A percentile compares a stretch with the other conserved stretches of the same genome.
Evolutionary conservation across 2,329 filamentous ascomycete species (phyloP).

Genomic region (Calonectria pseudoreteaudii): DNA sequence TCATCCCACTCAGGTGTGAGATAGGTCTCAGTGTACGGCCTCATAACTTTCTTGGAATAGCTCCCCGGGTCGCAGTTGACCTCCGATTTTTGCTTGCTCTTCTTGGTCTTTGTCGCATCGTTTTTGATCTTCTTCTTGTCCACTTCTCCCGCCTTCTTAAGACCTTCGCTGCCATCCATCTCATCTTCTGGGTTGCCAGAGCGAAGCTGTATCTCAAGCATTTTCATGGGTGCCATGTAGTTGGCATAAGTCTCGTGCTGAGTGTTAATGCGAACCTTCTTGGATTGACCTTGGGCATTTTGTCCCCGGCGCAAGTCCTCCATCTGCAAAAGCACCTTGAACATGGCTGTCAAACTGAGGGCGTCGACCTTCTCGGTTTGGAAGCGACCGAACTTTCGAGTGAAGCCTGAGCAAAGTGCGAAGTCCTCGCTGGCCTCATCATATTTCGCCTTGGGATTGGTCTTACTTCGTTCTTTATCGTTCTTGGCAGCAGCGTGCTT

Average conservation of each 20-base stretch:
- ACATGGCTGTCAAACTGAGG: slow-evolving; percentile 23
- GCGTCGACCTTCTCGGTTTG: slow-evolving; percentile 28
- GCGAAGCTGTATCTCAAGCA: slow-evolving; percentile 22
- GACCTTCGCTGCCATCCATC: too few relatives aligned
- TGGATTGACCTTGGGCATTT: slow-evolving; percentile 25
- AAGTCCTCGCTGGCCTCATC: background rate
- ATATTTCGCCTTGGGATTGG: background rate
- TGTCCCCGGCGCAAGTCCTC: slow-evolving; percentile 31
- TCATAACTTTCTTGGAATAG: slow-evolving; percentile 19
- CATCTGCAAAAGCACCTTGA: slow-evolving; percentile 32
- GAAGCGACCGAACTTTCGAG: slow-evolving; percentile 30
- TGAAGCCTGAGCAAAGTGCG: slow-evolving; percentile 23
- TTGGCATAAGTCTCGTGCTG: slow-evolving; percentile 32
- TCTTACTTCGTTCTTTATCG: background rate
- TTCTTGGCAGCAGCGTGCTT: background rate
- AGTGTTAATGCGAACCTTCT: slow-evolving; percentile 28
- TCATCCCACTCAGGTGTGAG: slow-evolving; percentile 37
- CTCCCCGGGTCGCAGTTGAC: background rate
- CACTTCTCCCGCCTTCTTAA: background rate
- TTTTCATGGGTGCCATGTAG: slow-evolving; percentile 36
- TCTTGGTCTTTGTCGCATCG: background rate
- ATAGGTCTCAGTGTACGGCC: slow-evolving; percentile 26
- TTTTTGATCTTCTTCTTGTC: slow-evolving; percentile 10
- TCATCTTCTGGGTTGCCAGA: background rate
- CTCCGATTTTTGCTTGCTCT: background rate